Base-by-base conservation (phyloP, 106 monocot genomes). In the Dioscorea zingiberensis region DNA sequence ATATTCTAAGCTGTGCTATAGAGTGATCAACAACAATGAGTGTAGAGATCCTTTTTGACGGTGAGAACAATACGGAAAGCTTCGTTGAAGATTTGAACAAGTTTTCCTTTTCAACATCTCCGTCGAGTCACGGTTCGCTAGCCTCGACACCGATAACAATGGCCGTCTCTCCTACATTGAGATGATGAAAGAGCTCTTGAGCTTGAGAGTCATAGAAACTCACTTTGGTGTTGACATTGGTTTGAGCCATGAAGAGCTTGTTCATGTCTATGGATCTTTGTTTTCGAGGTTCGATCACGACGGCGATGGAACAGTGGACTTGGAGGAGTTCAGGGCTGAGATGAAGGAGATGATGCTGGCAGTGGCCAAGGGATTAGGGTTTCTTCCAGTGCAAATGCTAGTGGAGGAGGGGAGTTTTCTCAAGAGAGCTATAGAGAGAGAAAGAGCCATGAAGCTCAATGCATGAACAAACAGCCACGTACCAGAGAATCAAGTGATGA, bases 271-370 rank as follows among this genome's bases (percentile, higher is more conserved):
- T 65, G 73, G 58, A 26, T 60, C 69, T 51, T 60, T 85, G 15
- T 90, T 83, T 48, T 47, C 56, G 8, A 60, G 66, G 21, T 90
- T 90, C 48, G 90, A 90, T 60, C 69, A 56, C 67, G 76, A 91
- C 48, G 81, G 81, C 11, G 53, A 62, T 47, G 83, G 81, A 0
- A 63, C 14, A 9, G 81, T 91, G 3, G 81, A 83, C 27, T 45
- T 75, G 67, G 84, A 78, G 64, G 91, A 87, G 78, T 91, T 86
- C 61, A 29, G 51, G 46, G 75, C 44, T 7, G 86, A 87, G 81
- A 81, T 81, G 75, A 80, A 47, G 83, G 79, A 93, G 79, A 63
- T 87, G 62, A 62, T 93, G 79, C 69, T 88, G 7, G 92, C 87
- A 8, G 82, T 93, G 44, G 87, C 85, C 1, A 45, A 56, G 26